A percentile compares a stretch with the other conserved stretches of the same genome.
These are phyloP conservation scores for Hypoxylon fragiforme DNA, from an alignment of 495 filamentous ascomycete species.

Conservation along the genomic window DNA sequence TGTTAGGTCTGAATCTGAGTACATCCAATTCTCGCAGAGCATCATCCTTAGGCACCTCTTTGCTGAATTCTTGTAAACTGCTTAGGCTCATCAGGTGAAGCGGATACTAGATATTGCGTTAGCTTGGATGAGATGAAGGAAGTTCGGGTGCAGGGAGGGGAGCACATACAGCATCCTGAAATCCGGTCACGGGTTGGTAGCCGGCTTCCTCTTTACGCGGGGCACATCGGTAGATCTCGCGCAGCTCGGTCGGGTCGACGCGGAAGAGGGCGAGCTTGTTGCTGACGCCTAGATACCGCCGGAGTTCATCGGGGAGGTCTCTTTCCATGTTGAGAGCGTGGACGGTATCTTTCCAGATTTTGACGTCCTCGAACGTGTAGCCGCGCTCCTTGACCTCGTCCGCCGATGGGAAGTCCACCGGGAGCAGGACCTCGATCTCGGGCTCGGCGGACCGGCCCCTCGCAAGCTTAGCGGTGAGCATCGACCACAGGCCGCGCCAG, in stretches of 20 bases:
- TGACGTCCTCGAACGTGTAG: conserved; percentile 66
- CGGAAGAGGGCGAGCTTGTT: conserved; percentile 73
- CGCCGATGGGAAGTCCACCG: conserved; percentile 62
- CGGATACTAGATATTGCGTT: conserved; percentile 61
- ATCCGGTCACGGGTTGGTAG: conserved; percentile 77
- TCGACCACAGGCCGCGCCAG: conserved; percentile 44
- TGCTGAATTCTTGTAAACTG: conserved; percentile 67
- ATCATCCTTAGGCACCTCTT: conserved; percentile 57
- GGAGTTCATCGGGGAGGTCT: conserved; percentile 55
- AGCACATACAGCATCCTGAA: conserved; percentile 73
- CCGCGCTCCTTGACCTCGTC: conserved; percentile 54
- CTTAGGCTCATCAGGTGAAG: conserved; percentile 78
- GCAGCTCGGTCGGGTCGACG: conserved; percentile 59
- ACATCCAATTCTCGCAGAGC: conserved; percentile 57
- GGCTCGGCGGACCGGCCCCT: conserved; percentile 48
- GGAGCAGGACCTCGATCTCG: conserved; percentile 62
- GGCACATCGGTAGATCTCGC: conserved; percentile 76
- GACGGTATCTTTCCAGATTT: conserved; percentile 79
- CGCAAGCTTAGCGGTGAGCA: conserved; percentile 48
- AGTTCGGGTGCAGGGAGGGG: not conserved
- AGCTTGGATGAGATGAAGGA: conserved; percentile 3
- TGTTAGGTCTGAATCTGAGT: conserved; percentile 79
- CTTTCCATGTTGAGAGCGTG: conserved; percentile 61
- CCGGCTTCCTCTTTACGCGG: conserved; percentile 69
- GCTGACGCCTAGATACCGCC: conserved; percentile 63